phyloP scores from a whole-genome alignment of 495 filamentous ascomycete species.

The Daldinia grandis region DNA sequence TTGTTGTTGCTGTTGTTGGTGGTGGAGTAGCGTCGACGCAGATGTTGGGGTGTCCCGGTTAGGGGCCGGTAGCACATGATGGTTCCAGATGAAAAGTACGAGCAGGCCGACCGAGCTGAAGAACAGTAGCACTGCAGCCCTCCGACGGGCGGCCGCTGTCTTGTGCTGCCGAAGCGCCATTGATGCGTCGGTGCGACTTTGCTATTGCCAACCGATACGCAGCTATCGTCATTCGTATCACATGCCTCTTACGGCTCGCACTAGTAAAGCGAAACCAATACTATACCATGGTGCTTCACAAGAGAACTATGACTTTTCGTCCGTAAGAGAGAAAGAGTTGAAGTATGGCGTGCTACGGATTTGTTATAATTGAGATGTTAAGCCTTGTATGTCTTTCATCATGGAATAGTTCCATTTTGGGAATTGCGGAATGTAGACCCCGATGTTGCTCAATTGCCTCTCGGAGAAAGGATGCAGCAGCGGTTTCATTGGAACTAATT shows the following conservation, averaged over 20 bases:
- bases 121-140: neutral
- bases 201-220: neutral
- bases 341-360: neutral
- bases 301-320: neutral
- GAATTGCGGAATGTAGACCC: neutral
- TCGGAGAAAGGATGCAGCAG: neutral
- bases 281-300: neutral
- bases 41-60: neutral
- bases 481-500: neutral
- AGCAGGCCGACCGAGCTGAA: neutral
- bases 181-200: slow-evolving; percentile 3
- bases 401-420: neutral
- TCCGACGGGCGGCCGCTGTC: slow-evolving; percentile 5
- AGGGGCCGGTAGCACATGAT: slow-evolving; percentile 2
- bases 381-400: neutral
- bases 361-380: neutral
- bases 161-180: slow-evolving; percentile 10
- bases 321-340: neutral
- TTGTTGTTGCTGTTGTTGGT: slow-evolving; percentile 13
- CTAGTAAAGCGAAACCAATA: neutral
- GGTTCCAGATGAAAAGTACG: slow-evolving; percentile 6
- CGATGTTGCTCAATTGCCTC: neutral
- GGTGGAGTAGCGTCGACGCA: neutral
- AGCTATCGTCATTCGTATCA: slow-evolving; percentile 13
- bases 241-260: neutral